These are phyloP conservation scores for Teratosphaeria pseudoeucalypti DNA, from an alignment of 2,329 filamentous ascomycete species.

Conservation along the genomic window DNA sequence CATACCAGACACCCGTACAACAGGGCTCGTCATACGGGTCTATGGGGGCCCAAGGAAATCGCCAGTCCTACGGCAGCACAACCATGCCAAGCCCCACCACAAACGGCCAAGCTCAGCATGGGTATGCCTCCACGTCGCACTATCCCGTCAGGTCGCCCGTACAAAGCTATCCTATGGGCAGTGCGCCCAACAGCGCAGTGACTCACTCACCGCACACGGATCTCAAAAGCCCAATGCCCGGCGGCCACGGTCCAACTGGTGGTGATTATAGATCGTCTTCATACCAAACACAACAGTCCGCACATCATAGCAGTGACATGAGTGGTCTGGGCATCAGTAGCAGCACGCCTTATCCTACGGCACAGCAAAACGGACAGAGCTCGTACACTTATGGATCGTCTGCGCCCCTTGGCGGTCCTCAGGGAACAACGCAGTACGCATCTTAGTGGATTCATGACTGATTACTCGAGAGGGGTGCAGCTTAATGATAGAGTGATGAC, in stretches of 20 bases:
- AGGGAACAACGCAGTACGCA: conserved; percentile 1
- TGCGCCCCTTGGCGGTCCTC: conserved; percentile 1
- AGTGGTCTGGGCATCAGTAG: conserved; percentile 21
- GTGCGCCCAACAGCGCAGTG: conserved; percentile 18
- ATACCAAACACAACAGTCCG: conserved; percentile 14
- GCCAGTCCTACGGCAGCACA: conserved; percentile 15
- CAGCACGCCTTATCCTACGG: conserved; percentile 15
- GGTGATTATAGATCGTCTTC: conserved; percentile 1
- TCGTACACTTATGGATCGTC: conserved; percentile 15
- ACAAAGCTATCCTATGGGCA: conserved; percentile 19
- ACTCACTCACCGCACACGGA: conserved; percentile 19
- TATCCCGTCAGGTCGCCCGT: conserved; percentile 23
- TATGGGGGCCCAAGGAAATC: conserved; percentile 12
- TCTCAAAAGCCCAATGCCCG: conserved; percentile 19
- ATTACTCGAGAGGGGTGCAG: not conserved
- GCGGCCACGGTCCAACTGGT: conserved; percentile 2
- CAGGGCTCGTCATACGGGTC: conserved; percentile 15
- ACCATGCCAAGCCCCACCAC: conserved; percentile 15
- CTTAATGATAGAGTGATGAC: not conserved
- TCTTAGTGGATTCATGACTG: not conserved
- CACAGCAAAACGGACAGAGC: conserved; percentile 12
- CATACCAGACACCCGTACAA: conserved; percentile 20
- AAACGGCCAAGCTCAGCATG: conserved; percentile 17
- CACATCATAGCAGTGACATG: conserved; percentile 13
- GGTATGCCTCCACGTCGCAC: conserved; percentile 15